These are phyloP conservation scores for Tetrastigma voinierianum DNA, from an alignment of 164 flowering plant genomes.

Conservation along the genomic window DNA sequence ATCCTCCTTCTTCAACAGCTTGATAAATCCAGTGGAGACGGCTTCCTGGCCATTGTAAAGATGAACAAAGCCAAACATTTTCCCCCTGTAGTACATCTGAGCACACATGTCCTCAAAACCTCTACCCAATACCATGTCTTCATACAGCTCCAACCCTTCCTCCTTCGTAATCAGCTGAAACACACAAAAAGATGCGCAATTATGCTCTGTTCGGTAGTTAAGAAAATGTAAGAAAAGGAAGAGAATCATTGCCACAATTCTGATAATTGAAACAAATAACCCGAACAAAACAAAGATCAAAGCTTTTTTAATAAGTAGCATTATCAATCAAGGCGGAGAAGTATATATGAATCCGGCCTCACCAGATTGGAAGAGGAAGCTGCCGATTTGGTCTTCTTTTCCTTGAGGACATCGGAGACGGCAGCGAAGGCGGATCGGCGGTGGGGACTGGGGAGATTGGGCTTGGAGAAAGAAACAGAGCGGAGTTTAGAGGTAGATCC, in stretches of 20 bases:
- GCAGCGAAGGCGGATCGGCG: slow-evolving; percentile 44
- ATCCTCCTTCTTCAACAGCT: slow-evolving; percentile 71
- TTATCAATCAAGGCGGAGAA: too few relatives aligned
- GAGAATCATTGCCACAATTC: too few relatives aligned
- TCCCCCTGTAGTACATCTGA: slow-evolving; percentile 94
- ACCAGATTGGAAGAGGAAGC: slow-evolving; percentile 48
- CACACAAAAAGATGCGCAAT: not conserved
- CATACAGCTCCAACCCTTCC: slow-evolving; percentile 74
- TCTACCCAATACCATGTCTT: slow-evolving; percentile 85
- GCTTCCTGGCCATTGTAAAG: slow-evolving; percentile 96
- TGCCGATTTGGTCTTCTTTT: slow-evolving; percentile 46
- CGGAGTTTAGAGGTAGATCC: slow-evolving; percentile 40
- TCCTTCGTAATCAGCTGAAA: slow-evolving; percentile 74
- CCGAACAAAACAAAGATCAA: not conserved
- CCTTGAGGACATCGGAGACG: slow-evolving; percentile 69
- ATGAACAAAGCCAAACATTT: slow-evolving; percentile 96
- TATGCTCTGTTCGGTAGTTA: not conserved
- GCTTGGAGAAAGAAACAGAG: slow-evolving; percentile 8
- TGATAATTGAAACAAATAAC: not conserved
- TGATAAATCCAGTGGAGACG: slow-evolving; percentile 90
- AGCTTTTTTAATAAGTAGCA: too few relatives aligned
- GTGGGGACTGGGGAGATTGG: slow-evolving; percentile 5
- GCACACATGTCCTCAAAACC: slow-evolving; percentile 96
- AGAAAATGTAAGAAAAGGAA: not conserved
- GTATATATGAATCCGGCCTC: not conserved